These are phyloP conservation scores for Plasmodium inui DNA, from an alignment of 169 alveolate genomes.

Conservation along the genomic window DNA sequence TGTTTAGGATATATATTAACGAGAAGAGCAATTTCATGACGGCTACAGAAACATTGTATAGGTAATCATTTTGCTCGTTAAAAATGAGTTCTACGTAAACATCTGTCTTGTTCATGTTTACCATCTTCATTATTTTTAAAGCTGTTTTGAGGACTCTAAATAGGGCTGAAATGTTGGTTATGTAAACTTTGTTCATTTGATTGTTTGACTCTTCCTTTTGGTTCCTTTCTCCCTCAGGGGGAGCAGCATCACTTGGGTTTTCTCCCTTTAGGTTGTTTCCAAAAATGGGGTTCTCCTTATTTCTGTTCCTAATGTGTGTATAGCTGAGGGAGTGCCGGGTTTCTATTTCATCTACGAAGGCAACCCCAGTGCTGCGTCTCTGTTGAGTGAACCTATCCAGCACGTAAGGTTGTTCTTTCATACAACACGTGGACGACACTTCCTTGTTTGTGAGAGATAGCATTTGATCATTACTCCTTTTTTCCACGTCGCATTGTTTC, in stretches of 20 bases:
- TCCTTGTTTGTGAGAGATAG: not conserved
- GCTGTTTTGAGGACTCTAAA: conserved; percentile 56
- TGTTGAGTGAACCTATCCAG: not conserved
- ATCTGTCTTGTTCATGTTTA: conserved; percentile 34
- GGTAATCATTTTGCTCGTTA: conserved; percentile 12
- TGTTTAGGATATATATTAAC: conserved; percentile 39
- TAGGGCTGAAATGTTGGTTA: conserved; percentile 45
- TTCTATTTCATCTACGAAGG: not conserved
- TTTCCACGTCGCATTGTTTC: not conserved
- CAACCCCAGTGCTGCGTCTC: not conserved
- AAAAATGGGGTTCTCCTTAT: not conserved
- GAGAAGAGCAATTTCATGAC: conserved; percentile 47
- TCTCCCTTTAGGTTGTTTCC: not conserved
- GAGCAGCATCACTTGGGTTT: not conserved
- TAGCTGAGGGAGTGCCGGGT: not conserved
- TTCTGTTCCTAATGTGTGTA: not conserved
- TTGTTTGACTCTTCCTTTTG: conserved; percentile 9
- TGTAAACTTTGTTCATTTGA: conserved; percentile 26
- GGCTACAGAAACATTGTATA: conserved; percentile 7
- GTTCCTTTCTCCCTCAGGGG: not conserved
- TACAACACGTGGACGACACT: not conserved
- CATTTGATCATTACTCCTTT: not conserved
- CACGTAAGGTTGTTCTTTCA: not conserved
- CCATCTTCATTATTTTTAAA: conserved; percentile 50
- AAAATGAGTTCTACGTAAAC: conserved; percentile 43